A percentile compares a stretch with the other conserved stretches of the same genome.
Evolutionary conservation across 495 filamentous ascomycete genomes (phyloP).

Genomic region (Penicillium manginii): DNA sequence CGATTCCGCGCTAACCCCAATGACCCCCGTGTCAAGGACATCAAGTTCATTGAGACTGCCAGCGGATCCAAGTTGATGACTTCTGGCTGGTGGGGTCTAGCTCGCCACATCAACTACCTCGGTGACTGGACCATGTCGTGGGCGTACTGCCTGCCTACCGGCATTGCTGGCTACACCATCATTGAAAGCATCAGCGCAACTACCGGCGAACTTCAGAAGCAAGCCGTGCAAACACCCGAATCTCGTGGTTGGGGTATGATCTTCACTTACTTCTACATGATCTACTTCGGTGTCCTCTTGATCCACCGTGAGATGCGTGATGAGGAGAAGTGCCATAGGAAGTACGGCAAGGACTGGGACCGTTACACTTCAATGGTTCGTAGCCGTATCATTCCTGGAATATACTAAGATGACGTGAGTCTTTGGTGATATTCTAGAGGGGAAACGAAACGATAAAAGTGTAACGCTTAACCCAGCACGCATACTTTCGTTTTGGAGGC

Average conservation of each 20-base stretch:
- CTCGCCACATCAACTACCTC: constrained; percentile 96
- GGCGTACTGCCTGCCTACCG: constrained; percentile 90
- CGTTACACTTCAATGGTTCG: constrained; percentile 82
- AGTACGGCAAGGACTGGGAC: constrained; percentile 95
- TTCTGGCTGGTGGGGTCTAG: constrained; percentile 93
- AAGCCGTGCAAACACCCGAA: constrained; percentile 69
- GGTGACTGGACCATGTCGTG: constrained; percentile 96
- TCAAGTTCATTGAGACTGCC: constrained; percentile 87
- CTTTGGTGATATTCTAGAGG: neutral
- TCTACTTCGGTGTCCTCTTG: constrained; percentile 89
- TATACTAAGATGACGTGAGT: constrained; percentile 64
- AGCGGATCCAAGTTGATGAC: constrained; percentile 78
- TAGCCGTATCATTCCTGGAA: constrained; percentile 85
- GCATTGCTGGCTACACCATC: constrained; percentile 76
- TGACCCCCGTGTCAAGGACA: constrained; percentile 76
- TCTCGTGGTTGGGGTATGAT: constrained; percentile 80
- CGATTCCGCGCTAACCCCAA: constrained; percentile 86
- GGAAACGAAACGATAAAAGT: neutral
- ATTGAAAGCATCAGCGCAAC: constrained; percentile 46
- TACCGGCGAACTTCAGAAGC: constrained; percentile 57
- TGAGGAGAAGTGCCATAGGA: constrained; percentile 87
- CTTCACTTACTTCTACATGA: constrained; percentile 92
- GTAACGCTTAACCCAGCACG: too few relatives aligned
- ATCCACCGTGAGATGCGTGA: constrained; percentile 91
- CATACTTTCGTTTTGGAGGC: neutral